Percentiles rank a stretch among this genome's conserved stretches.
phyloP scores from a whole-genome alignment of 176 grass and related monocot species.

The Aegilops speltoides region DNA sequence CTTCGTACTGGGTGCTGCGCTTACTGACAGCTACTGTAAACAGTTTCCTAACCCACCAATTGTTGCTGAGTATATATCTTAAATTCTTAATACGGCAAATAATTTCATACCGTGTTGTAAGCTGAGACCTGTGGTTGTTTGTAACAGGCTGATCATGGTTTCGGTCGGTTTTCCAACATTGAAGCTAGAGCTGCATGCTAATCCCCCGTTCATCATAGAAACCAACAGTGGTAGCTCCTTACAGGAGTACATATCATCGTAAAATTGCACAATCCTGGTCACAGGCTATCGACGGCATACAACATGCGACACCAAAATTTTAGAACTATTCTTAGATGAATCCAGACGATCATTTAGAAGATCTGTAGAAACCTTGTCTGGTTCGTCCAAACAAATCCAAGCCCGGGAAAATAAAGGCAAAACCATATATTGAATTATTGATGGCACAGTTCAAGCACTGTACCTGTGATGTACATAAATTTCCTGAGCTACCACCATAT shows the following conservation, averaged over 20 bases:
- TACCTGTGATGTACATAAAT: constrained; percentile 36
- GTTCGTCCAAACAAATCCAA: background rate
- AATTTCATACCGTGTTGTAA: background rate
- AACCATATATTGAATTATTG: constrained; percentile 10
- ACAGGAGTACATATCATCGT: background rate
- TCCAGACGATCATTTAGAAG: background rate
- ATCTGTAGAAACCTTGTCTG: background rate
- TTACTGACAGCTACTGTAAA: background rate
- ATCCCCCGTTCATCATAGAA: background rate
- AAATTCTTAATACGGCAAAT: background rate
- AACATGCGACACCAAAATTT: no score
- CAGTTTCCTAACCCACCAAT: background rate
- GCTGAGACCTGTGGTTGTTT: background rate
- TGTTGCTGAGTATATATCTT: no score
- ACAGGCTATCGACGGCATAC: no score
- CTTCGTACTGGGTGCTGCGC: background rate
- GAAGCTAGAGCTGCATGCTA: background rate
- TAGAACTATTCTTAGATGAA: no score
- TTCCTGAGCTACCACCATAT: constrained; percentile 25
- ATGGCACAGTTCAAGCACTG: constrained; percentile 18
- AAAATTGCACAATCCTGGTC: no score
- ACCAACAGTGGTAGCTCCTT: background rate
- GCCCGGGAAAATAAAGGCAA: background rate
- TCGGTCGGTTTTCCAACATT: background rate
- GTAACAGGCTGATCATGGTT: background rate